Base-by-base conservation (phyloP, 768 basidiomycete genomes). In the Tricholoma furcatifolium region DNA sequence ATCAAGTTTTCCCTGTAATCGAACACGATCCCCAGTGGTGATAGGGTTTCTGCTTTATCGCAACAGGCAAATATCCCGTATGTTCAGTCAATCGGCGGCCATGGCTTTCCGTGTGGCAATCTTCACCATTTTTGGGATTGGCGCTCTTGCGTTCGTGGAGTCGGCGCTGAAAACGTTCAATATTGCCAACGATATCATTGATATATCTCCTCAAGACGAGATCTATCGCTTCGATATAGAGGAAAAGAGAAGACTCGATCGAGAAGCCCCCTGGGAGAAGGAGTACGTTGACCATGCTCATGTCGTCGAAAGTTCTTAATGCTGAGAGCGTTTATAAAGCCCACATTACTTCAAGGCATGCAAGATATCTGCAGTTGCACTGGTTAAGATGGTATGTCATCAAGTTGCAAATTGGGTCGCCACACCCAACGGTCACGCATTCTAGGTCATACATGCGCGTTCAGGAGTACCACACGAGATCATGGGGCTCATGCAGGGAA, bases 401-500 rank as follows among this genome's bases (percentile, higher is more conserved):
- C 21, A 39, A 32, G 9, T 47, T 40, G 43, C 51, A 43, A 48
- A 53, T 40, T 39, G 21, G 14, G 43, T 10, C 34, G 24, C 35
- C 38, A 21, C 6, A 15, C 47, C 45, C 20, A 35, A 39, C 20
- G 20, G 34, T 36, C 47, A 17, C 47, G 20, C 71, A 27, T 27
- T n/a, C 4, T 27, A 98, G 96, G 89, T 98, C 57, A 98, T 98
- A 67, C 96, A 98, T 68, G 96, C 96, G 30, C 85, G 96, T 46
- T 98, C 96, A 2, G 96, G 96, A 54, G 96, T 97, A 5, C 88
- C 90, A 53, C 92, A 98, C 74, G 96, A 99, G 72, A 97, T 99
- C 65, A 99, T 99, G 96, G 96, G 96, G 9, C 81, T 98, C 30
- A 97, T 99, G 94, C 95, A 97, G 70, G 95, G 95, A 51, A 96